Conservation (phyloP, 139 green algal species). For the Pycnococcus provasolii region DNA sequence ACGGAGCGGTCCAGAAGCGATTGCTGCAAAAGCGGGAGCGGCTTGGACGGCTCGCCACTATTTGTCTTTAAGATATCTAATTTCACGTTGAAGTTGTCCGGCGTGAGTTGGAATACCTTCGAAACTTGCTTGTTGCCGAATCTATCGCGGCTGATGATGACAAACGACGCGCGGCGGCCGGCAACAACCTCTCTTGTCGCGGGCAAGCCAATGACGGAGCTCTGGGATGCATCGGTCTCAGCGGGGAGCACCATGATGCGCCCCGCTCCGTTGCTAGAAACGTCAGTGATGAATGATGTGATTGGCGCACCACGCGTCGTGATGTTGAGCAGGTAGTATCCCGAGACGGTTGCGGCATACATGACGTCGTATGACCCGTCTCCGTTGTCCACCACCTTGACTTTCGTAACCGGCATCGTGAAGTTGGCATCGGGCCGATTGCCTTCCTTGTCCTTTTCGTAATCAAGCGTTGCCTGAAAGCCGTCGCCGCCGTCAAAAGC, state of each 20-base stretch:
- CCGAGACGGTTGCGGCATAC: slow-evolving; percentile 7
- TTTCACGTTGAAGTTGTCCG: slow-evolving; percentile 17
- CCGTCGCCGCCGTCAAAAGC: not conserved
- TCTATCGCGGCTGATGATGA: slow-evolving; percentile 10
- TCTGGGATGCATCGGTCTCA: not conserved
- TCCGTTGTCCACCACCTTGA: slow-evolving; percentile 11
- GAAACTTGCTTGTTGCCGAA: slow-evolving; percentile 22
- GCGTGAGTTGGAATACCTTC: slow-evolving; percentile 17
- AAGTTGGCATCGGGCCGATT: not conserved
- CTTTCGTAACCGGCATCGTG: not conserved
- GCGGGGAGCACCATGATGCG: slow-evolving; percentile 14
- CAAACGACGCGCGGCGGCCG: slow-evolving; percentile 12
- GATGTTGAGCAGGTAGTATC: slow-evolving; percentile 17
- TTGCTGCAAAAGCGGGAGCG: too few species aligned
- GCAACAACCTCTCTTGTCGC: not conserved
- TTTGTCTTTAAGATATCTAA: too few species aligned
- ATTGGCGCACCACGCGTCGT: not conserved
- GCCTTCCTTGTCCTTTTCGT: not conserved
- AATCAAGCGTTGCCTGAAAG: not conserved
- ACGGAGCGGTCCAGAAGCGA: too few species aligned
- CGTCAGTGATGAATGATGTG: not conserved
- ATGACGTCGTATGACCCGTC: slow-evolving; percentile 11
- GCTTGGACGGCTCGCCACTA: too few species aligned
- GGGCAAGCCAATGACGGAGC: slow-evolving; percentile 10
- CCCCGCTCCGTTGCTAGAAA: not conserved